Conservation (phyloP, 2,329 filamentous ascomycete species). For the Metarhizium sp. region DNA sequence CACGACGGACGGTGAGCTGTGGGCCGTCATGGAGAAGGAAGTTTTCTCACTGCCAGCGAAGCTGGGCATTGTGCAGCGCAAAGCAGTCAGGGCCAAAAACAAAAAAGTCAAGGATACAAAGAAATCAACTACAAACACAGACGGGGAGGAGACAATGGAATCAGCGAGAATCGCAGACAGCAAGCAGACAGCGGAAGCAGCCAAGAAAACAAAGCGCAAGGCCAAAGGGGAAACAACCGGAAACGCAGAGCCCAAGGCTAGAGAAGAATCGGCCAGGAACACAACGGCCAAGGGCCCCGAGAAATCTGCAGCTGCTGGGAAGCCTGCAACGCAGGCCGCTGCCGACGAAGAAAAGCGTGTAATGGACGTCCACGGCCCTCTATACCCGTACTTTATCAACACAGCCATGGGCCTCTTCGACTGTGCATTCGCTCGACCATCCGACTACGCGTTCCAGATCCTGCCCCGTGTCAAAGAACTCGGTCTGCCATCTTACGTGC, state of each 20-base stretch:
- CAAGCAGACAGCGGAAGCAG: too few relatives aligned
- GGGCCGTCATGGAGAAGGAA: conserved; percentile 56
- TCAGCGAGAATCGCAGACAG: too few relatives aligned
- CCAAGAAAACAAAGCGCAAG: too few relatives aligned
- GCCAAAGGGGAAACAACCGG: not conserved
- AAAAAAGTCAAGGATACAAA: conserved; percentile 2
- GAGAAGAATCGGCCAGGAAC: conserved; percentile 6
- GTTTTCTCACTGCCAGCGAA: conserved; percentile 52
- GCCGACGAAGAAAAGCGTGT: conserved; percentile 22
- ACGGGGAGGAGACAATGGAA: too few relatives aligned
- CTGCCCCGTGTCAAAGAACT: conserved; percentile 59
- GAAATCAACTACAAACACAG: not conserved
- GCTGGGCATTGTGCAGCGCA: conserved; percentile 35
- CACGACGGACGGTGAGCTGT: conserved; percentile 53
- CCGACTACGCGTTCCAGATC: conserved; percentile 48
- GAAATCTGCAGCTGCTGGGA: conserved; percentile 3
- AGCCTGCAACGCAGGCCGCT: not conserved
- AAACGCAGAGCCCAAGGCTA: not conserved
- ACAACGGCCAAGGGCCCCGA: conserved; percentile 5
- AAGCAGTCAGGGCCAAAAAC: not conserved
- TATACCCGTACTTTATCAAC: conserved; percentile 54
- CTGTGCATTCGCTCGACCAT: conserved; percentile 45
- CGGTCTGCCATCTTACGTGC: conserved; percentile 59
- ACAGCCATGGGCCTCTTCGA: conserved; percentile 48
- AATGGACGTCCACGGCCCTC: conserved; percentile 50